A percentile compares a stretch with the other conserved stretches of the same genome.
These are phyloP conservation scores for Coniochaeta hoffmannii DNA, from an alignment of 2,329 filamentous ascomycete genomes.

Conservation along the genomic window DNA sequence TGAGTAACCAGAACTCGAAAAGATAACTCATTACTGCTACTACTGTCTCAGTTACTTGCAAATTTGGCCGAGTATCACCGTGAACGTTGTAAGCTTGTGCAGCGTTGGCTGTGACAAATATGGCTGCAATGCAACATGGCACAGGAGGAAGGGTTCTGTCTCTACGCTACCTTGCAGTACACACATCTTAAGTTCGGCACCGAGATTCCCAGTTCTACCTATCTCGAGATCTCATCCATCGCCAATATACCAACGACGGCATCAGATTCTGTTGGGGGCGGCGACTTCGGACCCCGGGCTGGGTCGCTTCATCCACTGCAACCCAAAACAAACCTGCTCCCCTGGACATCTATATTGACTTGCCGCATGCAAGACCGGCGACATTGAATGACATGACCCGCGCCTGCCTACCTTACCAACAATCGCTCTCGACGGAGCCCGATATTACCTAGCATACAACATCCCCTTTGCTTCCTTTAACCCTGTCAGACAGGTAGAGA, in stretches of 20 bases:
- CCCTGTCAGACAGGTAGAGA: not conserved
- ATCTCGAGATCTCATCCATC: not conserved
- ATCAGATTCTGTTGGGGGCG: not conserved
- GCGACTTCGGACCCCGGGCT: not conserved
- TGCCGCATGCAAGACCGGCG: not conserved
- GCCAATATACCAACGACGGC: too few relatives aligned
- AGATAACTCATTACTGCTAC: constrained; percentile 5
- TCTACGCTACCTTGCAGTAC: not conserved
- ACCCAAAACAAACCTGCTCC: not conserved
- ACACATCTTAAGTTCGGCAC: not conserved
- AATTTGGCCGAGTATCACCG: not conserved
- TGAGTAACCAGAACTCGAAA: constrained; percentile 18
- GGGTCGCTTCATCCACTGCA: too few relatives aligned
- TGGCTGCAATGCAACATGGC: not conserved
- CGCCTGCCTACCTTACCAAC: not conserved
- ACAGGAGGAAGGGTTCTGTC: not conserved
- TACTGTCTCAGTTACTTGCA: not conserved
- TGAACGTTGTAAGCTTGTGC: not conserved
- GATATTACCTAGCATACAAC: not conserved
- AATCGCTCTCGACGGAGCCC: too few relatives aligned
- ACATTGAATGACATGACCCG: not conserved
- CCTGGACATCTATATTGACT: not conserved
- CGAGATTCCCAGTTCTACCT: not conserved
- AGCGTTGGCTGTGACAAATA: not conserved
- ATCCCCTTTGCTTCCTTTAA: not conserved